These are phyloP conservation scores for Collariella sp. DNA, from an alignment of 495 filamentous ascomycete species.

Conservation along the genomic window DNA sequence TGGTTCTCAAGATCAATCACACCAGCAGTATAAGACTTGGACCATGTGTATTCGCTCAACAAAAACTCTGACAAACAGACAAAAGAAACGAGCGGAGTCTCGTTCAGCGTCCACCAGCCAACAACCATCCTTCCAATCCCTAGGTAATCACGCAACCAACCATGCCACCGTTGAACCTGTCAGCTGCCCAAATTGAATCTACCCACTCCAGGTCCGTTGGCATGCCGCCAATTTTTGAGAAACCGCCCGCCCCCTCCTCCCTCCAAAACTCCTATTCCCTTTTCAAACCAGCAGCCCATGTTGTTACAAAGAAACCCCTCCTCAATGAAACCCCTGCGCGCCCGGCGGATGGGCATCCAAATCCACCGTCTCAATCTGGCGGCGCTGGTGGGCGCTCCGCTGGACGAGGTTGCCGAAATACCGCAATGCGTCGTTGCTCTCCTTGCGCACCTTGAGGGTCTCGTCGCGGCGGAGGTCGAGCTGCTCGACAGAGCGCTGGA, in stretches of 20 bases:
- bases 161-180: neutral
- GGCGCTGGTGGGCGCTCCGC: slow-evolving; percentile 61
- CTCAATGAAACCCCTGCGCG: neutral
- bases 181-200: neutral
- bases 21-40: too few species aligned
- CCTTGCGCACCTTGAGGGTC: slow-evolving; percentile 60
- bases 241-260: too few species aligned
- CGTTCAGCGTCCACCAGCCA: neutral
- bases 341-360: slow-evolving; percentile 60
- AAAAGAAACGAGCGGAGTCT: slow-evolving; percentile 11
- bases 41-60: neutral
- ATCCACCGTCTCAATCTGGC: slow-evolving; percentile 69
- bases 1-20: too few species aligned
- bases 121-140: neutral
- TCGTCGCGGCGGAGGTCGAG: slow-evolving; percentile 69
- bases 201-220: neutral
- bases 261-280: neutral
- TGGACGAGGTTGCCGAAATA: slow-evolving; percentile 83
- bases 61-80: neutral
- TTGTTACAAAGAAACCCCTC: neutral
- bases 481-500: slow-evolving; percentile 76
- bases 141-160: neutral
- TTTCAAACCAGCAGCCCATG: neutral
- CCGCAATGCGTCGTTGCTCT: slow-evolving; percentile 70
- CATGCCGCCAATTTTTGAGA: neutral